A percentile compares a stretch with the other conserved stretches of the same genome.
These are phyloP conservation scores for Fusarium sp. DNA, from an alignment of 2,329 filamentous ascomycete species.

Conservation along the genomic window DNA sequence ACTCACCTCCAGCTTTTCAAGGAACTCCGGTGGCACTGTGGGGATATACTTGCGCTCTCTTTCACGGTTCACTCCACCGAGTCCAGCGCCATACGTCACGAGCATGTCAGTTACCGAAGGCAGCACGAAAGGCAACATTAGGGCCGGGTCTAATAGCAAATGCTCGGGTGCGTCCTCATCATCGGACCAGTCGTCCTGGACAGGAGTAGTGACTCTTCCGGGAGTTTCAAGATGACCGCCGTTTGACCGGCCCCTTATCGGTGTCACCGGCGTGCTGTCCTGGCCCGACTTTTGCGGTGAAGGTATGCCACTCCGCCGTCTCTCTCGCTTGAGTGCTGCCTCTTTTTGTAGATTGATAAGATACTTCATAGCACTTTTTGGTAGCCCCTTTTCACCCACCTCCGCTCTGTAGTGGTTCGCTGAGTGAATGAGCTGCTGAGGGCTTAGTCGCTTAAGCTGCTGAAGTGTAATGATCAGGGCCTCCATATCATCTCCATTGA, in stretches of 20 bases:
- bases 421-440: constrained; percentile 90
- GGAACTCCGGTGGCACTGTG: constrained; percentile 91
- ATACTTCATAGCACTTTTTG: constrained; percentile 90
- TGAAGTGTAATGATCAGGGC: constrained; percentile 89
- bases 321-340: constrained; percentile 69
- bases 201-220: constrained; percentile 56
- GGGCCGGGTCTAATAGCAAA: constrained; percentile 85
- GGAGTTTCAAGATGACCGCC: constrained; percentile 60
- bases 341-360: constrained; percentile 84
- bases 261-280: constrained; percentile 60
- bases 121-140: constrained; percentile 95
- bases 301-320: constrained; percentile 61
- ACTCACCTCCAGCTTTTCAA: constrained; percentile 82
- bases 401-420: constrained; percentile 94
- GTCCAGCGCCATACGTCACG: constrained; percentile 92
- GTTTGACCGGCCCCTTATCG: constrained; percentile 57
- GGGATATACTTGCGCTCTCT: constrained; percentile 95
- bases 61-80: constrained; percentile 92
- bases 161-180: constrained; percentile 78
- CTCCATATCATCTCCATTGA: constrained; percentile 86
- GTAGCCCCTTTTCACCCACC: constrained; percentile 92
- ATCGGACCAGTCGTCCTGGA: constrained; percentile 57
- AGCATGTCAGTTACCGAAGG: constrained; percentile 98
- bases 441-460: constrained; percentile 85
- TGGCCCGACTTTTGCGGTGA: constrained; percentile 55